Base-by-base conservation (phyloP, 2,329 filamentous ascomycete species). In the Penicillium corylophilum region DNA sequence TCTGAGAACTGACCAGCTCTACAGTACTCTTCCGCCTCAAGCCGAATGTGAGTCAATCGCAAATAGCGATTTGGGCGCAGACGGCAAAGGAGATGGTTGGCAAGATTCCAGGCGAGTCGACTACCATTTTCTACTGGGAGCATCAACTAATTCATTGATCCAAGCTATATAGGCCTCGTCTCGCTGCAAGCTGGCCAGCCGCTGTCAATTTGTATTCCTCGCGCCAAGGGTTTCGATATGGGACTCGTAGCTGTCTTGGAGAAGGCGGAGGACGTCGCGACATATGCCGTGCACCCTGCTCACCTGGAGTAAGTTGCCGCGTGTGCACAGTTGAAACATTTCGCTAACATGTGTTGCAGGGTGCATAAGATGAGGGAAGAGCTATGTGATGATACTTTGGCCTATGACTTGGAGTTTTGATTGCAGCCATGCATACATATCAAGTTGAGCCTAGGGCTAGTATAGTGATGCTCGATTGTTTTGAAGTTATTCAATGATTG, bases 231-330 rank as follows among this genome's bases (percentile, higher is more conserved):
- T 1, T 79, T 72, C 50, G 64, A 78, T 60, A 69, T 76, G 66
- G 75, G 71, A 2, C 53, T 79, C 10, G 70, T 79, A n/a, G 75
- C 76, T 4, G 66, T 77, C 5, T 51, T 79, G 57, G 76, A 78
- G 54, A 73, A 71, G 38, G 54, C 69, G 3, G 73, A 74, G 31
- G 66, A 77, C 63, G 56, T 78, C 4, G 63, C 65, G 42, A 67
- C 64, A 9, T 79, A 78, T 66, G 74, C 72, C 3, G 61, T 62
- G 41, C 76, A 78, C 66, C 75, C 75, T 40, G 74, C 74, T 24
- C 77, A 79, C 64, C 52, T 73, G 51, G 69, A 72, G 75, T 78
- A 66, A 48, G 72, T 68, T 45, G 13, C 29, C 16, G 23, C 20
- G 16, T 23, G 15, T 16, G 6, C 9, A 26, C 3, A 3, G 16